A percentile compares a stretch with the other conserved stretches of the same genome.
phyloP scores from a whole-genome alignment of 305 asterid species.

The Solanum hybrid region DNA sequence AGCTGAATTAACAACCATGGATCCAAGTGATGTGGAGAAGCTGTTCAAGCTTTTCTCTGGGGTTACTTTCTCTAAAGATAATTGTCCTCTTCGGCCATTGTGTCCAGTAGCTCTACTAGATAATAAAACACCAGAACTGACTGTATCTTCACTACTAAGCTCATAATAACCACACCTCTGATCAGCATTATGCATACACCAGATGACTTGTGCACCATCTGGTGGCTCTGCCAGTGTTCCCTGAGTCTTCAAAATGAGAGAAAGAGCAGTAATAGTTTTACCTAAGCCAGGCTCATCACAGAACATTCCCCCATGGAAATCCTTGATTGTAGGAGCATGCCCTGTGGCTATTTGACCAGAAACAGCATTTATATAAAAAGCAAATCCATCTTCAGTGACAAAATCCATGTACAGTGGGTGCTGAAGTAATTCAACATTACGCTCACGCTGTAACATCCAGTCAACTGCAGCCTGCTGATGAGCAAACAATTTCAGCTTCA shows the following conservation, averaged over 20 bases:
- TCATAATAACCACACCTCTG: conserved; percentile 85
- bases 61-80: conserved; percentile 49
- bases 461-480: conserved; percentile 95
- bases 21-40: conserved; percentile 20
- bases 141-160: conserved; percentile 31
- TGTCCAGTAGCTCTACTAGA: conserved; percentile 30
- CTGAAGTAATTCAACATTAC: conserved; percentile 36
- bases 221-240: conserved; percentile 78
- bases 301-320: conserved; percentile 91
- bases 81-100: conserved; percentile 59
- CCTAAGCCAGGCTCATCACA: conserved; percentile 99
- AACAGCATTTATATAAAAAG: conserved; percentile 52
- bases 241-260: conserved; percentile 78
- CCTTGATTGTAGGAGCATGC: conserved; percentile 46
- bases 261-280: conserved; percentile 88
- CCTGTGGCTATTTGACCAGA: conserved; percentile 69
- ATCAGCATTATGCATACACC: conserved; percentile 69
- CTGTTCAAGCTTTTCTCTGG: conserved; percentile 28
- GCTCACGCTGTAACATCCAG: conserved; percentile 95
- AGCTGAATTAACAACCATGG: conserved; percentile 15
- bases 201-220: conserved; percentile 45
- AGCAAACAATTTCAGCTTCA: conserved; percentile 85
- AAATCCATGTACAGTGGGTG: conserved; percentile 74
- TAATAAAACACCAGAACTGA: conserved; percentile 21
- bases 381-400: conserved; percentile 61